A percentile compares a stretch with the other conserved stretches of the same genome.
These are phyloP conservation scores for Hypoxylon rickii DNA, from an alignment of 495 filamentous ascomycete species.

Conservation along the genomic window DNA sequence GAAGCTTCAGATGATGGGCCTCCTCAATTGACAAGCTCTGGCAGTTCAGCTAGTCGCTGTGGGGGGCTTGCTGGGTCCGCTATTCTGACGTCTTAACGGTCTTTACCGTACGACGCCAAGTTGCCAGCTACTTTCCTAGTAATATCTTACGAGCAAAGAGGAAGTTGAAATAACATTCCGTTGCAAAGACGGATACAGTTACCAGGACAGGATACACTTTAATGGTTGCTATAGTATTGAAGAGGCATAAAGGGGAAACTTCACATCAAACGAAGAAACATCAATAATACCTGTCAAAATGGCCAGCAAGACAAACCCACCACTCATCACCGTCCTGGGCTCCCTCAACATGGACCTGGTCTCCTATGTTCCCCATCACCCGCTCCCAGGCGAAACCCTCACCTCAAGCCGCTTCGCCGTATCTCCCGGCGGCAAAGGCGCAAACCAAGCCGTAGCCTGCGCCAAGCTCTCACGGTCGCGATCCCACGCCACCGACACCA, in stretches of 20 bases:
- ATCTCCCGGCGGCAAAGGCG: constrained; percentile 89
- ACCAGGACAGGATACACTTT: no score
- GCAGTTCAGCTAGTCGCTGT: constrained; percentile 17
- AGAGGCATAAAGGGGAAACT: neutral
- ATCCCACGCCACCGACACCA: constrained; percentile 20
- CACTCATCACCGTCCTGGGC: constrained; percentile 77
- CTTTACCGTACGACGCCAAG: constrained; percentile 9
- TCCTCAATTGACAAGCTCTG: neutral
- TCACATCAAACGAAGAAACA: no score
- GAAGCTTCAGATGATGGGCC: no score
- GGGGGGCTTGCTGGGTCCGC: constrained; percentile 26
- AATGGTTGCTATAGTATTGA: neutral
- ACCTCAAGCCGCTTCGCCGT: constrained; percentile 76
- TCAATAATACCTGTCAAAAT: constrained; percentile 11
- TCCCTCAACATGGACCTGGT: constrained; percentile 94
- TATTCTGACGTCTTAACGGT: constrained; percentile 28
- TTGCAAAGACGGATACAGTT: no score
- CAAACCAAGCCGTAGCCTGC: constrained; percentile 90
- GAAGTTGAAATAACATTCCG: no score
- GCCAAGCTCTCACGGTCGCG: constrained; percentile 52
- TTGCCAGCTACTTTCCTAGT: no score
- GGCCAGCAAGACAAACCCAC: constrained; percentile 44
- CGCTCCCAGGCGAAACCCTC: constrained; percentile 83
- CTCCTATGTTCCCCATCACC: constrained; percentile 81
- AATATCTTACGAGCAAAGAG: no score